phyloP scores from a whole-genome alignment of 164 flowering plant genomes.

The Vitis cinerea region DNA sequence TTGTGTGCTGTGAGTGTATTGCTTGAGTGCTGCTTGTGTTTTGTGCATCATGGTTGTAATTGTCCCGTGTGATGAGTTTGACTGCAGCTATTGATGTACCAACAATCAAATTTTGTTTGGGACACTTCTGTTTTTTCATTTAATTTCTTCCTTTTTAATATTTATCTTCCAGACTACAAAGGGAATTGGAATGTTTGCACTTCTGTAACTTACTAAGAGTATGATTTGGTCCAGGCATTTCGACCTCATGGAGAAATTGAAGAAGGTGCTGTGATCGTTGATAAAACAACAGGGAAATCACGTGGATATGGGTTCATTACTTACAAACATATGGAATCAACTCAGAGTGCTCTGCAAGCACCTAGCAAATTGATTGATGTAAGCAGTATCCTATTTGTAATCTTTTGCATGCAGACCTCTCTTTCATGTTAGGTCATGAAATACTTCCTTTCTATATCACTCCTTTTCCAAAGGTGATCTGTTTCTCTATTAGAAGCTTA shows the following conservation, averaged over 20 bases:
- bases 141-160: too few relatives aligned
- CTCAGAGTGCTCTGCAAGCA: constrained; percentile 60
- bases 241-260: constrained; percentile 72
- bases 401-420: background rate
- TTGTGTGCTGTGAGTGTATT: constrained; percentile 86
- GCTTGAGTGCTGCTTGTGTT: constrained; percentile 37
- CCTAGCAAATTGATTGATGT: constrained; percentile 74
- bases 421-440: background rate
- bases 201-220: background rate
- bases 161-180: too few relatives aligned
- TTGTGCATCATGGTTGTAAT: constrained; percentile 22
- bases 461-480: background rate
- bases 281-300: constrained; percentile 68
- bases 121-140: too few relatives aligned
- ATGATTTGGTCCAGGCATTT: constrained; percentile 49
- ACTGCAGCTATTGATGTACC: too few relatives aligned
- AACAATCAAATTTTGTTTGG: too few relatives aligned
- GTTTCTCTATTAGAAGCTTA: background rate
- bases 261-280: constrained; percentile 79
- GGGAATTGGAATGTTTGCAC: background rate
- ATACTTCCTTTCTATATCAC: background rate
- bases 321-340: constrained; percentile 63
- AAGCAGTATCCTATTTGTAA: constrained; percentile 19
- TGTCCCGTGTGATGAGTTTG: constrained; percentile 4
- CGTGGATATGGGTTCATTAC: constrained; percentile 82